Percentiles rank a stretch among this genome's conserved stretches.
Conservation (phyloP, 2,329 filamentous ascomycete species). For the Seiridium unicorne region DNA sequence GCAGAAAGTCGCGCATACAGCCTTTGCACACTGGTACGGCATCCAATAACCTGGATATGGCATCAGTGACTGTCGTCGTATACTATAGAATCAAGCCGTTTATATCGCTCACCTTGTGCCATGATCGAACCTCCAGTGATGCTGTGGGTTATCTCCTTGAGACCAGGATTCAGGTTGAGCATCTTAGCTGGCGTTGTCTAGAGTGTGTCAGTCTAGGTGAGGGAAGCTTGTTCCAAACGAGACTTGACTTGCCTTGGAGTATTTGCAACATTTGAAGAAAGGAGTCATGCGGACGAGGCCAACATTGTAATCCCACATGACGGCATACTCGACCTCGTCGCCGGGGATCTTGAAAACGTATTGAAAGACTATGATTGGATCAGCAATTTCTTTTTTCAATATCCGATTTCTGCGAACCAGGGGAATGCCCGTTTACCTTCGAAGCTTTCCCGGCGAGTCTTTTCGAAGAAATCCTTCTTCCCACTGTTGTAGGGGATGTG, state of each 20-base stretch:
- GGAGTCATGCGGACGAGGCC: conserved; percentile 92
- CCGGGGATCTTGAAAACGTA: conserved; percentile 76
- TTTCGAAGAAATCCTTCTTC: conserved; percentile 84
- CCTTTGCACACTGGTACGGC: conserved; percentile 82
- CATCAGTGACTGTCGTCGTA: neutral
- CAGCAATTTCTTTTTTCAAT: conserved; percentile 5
- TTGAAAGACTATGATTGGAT: conserved; percentile 63
- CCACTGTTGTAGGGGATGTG: conserved; percentile 94
- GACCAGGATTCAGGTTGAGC: conserved; percentile 71
- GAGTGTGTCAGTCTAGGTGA: conserved; percentile 1
- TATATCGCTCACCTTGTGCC: conserved; percentile 69
- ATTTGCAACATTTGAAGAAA: conserved; percentile 88
- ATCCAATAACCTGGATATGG: conserved; percentile 82
- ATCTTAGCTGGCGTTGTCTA: conserved; percentile 89
- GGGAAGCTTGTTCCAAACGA: conserved; percentile 3
- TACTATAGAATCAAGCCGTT: neutral
- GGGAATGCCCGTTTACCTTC: conserved; percentile 60
- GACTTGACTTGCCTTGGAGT: conserved; percentile 68
- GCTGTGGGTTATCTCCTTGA: conserved; percentile 87
- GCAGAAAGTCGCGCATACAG: conserved; percentile 88
- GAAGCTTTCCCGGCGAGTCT: conserved; percentile 84
- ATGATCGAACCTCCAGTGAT: conserved; percentile 90
- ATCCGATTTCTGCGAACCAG: too few relatives aligned
- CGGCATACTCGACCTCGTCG: conserved; percentile 64
- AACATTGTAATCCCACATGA: conserved; percentile 98